These are phyloP conservation scores for Melastoma malabathricum DNA, from an alignment of 345 rosid species.

Conservation along the genomic window DNA sequence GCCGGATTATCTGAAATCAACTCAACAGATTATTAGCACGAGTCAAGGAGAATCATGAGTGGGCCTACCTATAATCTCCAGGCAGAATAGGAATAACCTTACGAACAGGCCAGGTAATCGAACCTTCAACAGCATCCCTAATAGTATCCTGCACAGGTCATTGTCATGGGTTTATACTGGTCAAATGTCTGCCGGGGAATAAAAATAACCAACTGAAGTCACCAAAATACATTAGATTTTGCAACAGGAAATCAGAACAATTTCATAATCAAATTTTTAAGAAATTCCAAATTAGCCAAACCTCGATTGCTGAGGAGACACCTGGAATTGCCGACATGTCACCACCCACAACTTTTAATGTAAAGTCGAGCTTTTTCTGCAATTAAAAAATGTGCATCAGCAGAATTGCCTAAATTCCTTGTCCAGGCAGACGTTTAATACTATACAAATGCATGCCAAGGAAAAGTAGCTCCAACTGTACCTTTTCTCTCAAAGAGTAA, in stretches of 20 bases:
- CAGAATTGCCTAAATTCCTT: slow-evolving; percentile 2
- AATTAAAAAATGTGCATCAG: slow-evolving; percentile 12
- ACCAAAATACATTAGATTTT: not conserved
- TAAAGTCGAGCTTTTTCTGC: slow-evolving; percentile 95
- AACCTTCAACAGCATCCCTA: slow-evolving; percentile 83
- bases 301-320: slow-evolving; percentile 78
- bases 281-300: slow-evolving; percentile 18
- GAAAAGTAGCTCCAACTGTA: slow-evolving; percentile 9
- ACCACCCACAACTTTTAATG: slow-evolving; percentile 82
- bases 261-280: not conserved
- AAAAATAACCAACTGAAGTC: not conserved
- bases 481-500: slow-evolving; percentile 87
- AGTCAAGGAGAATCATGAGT: slow-evolving; percentile 3
- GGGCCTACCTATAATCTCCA: slow-evolving; percentile 81
- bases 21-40: too few relatives aligned
- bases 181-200: not conserved
- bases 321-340: slow-evolving; percentile 92
- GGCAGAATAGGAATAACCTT: slow-evolving; percentile 95
- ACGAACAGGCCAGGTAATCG: slow-evolving; percentile 97
- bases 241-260: not conserved
- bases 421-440: too few relatives aligned
- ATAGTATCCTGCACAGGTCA: slow-evolving; percentile 59
- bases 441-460: not conserved
- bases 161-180: too few relatives aligned
- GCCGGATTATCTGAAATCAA: too few relatives aligned